Percentiles rank a stretch among this genome's conserved stretches.
Conservation (phyloP, 1,139 yeast species). For the Debaryomyces robertsiae region DNA sequence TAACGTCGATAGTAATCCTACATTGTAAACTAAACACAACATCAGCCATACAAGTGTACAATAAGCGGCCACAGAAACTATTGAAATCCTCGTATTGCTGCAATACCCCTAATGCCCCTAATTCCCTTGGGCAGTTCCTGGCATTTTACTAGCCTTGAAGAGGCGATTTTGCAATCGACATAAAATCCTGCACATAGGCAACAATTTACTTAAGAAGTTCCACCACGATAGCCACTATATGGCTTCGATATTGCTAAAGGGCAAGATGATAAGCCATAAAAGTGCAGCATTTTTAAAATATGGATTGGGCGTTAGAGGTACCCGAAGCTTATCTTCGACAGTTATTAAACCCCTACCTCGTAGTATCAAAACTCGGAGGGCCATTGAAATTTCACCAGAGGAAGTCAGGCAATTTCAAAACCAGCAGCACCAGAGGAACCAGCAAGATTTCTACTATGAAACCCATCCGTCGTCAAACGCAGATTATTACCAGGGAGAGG, state of each 20-base stretch:
- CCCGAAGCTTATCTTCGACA: neutral
- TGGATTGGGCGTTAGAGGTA: constrained; percentile 1
- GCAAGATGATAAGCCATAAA: constrained; percentile 2
- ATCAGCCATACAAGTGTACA: too few relatives aligned
- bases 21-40: too few relatives aligned
- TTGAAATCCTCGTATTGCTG: too few relatives aligned
- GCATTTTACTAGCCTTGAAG: too few relatives aligned
- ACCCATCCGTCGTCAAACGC: constrained; percentile 31
- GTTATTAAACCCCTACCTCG: constrained; percentile 6
- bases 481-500: constrained; percentile 19
- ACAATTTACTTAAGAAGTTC: neutral
- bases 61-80: too few relatives aligned
- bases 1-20: too few relatives aligned
- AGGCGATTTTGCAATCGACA: neutral
- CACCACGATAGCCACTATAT: neutral
- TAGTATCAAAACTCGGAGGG: constrained; percentile 29
- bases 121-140: too few relatives aligned
- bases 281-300: constrained; percentile 1
- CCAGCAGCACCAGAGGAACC: constrained; percentile 19
- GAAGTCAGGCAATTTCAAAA: constrained; percentile 31
- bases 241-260: neutral
- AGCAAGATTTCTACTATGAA: constrained; percentile 32
- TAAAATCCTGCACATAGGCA: neutral
- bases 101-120: too few relatives aligned
- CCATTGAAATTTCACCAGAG: constrained; percentile 42